These are phyloP conservation scores for Phaeosphaeriaceae sp. DNA, from an alignment of 2,329 filamentous ascomycete species.

Conservation along the genomic window DNA sequence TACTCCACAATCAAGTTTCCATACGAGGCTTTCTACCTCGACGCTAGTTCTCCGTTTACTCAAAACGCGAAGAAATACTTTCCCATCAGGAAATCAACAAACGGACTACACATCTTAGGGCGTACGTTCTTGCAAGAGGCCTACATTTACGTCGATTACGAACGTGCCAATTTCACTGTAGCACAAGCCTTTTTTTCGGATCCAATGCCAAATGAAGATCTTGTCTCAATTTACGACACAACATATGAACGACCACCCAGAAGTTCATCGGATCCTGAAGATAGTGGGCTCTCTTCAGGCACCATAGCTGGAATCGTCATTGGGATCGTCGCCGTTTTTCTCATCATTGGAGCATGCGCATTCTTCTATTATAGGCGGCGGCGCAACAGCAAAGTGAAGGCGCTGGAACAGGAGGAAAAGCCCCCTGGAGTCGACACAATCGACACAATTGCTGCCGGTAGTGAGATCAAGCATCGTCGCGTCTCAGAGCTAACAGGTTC, in stretches of 20 bases:
- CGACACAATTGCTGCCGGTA: conserved; percentile 30
- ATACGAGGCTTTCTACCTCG: conserved; percentile 37
- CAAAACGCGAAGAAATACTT: conserved; percentile 33
- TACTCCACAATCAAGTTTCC: conserved; percentile 33
- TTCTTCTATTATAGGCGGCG: conserved; percentile 39
- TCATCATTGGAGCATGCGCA: conserved; percentile 26
- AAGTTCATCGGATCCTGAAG: conserved; percentile 1
- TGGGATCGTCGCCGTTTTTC: conserved; percentile 37
- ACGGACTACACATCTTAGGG: conserved; percentile 36
- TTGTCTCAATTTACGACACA: conserved; percentile 33
- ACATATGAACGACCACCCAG: conserved; percentile 11
- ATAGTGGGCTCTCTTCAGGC: conserved; percentile 29
- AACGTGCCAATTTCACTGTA: conserved; percentile 42
- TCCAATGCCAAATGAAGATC: conserved; percentile 21
- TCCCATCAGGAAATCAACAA: conserved; percentile 36
- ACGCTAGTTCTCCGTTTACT: conserved; percentile 14
- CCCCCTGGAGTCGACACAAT: conserved; percentile 38
- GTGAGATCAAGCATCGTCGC: conserved; percentile 39
- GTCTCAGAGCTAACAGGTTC: conserved; percentile 45
- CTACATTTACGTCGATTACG: conserved; percentile 48
- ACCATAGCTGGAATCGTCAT: conserved; percentile 45
- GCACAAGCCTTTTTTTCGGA: conserved; percentile 32
- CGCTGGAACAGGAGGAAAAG: conserved; percentile 14
- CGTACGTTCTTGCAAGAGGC: conserved; percentile 48
- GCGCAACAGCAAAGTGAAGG: conserved; percentile 14